A percentile compares a stretch with the other conserved stretches of the same genome.
Evolutionary conservation across 1,284 basidiomycete species (phyloP).

Genomic region (Meripilus lineatus): DNA sequence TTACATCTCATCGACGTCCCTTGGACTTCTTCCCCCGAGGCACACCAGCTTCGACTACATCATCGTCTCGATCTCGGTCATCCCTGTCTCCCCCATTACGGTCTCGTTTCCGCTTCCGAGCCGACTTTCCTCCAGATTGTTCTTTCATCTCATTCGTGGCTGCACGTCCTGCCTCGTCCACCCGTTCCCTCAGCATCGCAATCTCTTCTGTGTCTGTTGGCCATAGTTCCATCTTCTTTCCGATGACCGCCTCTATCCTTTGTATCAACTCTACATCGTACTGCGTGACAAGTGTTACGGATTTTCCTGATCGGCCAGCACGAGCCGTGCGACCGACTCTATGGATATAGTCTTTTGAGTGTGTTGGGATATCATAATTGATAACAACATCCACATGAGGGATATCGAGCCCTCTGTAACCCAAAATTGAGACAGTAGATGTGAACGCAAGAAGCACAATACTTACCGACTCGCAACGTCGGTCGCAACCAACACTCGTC

Average conservation of each 20-base stretch:
- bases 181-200: conserved; percentile 83
- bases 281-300: conserved; percentile 95
- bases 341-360: conserved; percentile 99
- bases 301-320: conserved; percentile 93
- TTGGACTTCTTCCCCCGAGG: conserved; percentile 43
- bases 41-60: conserved; percentile 79
- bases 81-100: conserved; percentile 49
- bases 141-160: conserved; percentile 81
- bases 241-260: conserved; percentile 89
- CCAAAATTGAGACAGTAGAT: conserved; percentile 9
- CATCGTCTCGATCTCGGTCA: conserved; percentile 82
- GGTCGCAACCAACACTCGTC: conserved; percentile 90
- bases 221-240: conserved; percentile 91
- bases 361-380: conserved; percentile 97
- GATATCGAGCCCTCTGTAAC: conserved; percentile 85
- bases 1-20: conserved; percentile 19
- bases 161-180: conserved; percentile 83
- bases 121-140: conserved; percentile 43
- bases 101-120: conserved; percentile 52
- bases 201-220: conserved; percentile 90
- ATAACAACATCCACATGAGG: conserved; percentile 96
- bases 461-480: conserved; percentile 91
- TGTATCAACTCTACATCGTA: conserved; percentile 98
- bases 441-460: conserved; percentile 1
- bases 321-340: conserved; percentile 96